Conservation (phyloP, 192 early-diverging fungal species). For the Spizellomyces punctatus region DNA sequence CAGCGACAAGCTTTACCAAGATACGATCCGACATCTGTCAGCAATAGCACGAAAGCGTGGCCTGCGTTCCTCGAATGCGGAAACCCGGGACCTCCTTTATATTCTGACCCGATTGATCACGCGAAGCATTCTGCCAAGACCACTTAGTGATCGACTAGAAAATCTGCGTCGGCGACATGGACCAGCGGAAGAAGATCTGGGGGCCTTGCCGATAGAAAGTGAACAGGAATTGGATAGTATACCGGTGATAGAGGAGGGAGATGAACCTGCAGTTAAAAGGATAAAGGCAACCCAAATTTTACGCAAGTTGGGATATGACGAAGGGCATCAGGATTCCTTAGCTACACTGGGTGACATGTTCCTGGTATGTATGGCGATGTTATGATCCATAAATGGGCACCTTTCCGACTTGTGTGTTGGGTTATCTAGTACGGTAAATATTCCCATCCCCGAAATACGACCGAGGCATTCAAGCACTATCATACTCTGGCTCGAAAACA, state of each 20-base stretch:
- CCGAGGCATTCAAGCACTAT: constrained; percentile 68
- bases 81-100: background rate
- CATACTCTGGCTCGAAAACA: constrained; percentile 52
- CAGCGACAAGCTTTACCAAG: no score
- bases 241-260: constrained; percentile 23
- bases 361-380: constrained; percentile 55
- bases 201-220: background rate
- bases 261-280: constrained; percentile 20
- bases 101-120: background rate
- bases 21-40: no score
- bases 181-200: background rate
- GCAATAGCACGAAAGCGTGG: no score
- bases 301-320: constrained; percentile 47
- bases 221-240: constrained; percentile 5
- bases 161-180: background rate
- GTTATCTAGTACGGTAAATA: constrained; percentile 60
- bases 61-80: background rate
- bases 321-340: constrained; percentile 57
- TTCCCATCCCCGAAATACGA: constrained; percentile 55
- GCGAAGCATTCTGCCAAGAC: background rate
- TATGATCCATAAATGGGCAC: background rate
- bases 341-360: constrained; percentile 72
- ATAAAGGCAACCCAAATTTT: constrained; percentile 49
- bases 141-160: background rate
- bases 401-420: background rate